Evolutionary conservation across 192 early-diverging fungal species (phyloP).

Genomic region (Linnemannia schmuckeri): DNA sequence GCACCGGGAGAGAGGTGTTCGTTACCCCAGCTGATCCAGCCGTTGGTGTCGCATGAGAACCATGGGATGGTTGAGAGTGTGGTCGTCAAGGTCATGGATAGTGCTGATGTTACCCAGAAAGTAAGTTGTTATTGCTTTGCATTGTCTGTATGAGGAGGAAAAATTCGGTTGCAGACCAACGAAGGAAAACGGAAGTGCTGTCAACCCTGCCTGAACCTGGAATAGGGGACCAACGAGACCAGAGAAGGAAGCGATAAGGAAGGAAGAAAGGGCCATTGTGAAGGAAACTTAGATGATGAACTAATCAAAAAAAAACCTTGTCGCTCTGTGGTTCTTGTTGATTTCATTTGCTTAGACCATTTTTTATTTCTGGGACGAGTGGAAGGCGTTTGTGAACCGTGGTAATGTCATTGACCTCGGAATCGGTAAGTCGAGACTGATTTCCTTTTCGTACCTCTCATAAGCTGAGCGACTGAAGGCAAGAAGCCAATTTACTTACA

Average conservation of each 20-base stretch:
- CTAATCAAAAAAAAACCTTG: neutral
- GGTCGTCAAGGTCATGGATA: conserved; percentile 45
- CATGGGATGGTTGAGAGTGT: conserved; percentile 44
- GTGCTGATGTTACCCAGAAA: conserved; percentile 43
- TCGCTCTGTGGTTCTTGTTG: neutral
- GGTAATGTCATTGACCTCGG: conserved; percentile 36
- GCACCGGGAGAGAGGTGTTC: conserved; percentile 37
- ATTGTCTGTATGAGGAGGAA: neutral
- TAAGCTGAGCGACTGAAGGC: neutral
- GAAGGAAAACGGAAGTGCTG: neutral
- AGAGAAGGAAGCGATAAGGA: neutral
- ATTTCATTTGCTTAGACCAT: conserved; percentile 16
- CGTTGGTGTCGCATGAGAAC: conserved; percentile 17
- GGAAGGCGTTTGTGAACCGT: conserved; percentile 35
- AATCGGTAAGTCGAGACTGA: neutral
- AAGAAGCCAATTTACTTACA: neutral
- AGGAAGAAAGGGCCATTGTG: neutral
- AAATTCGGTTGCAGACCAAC: no score
- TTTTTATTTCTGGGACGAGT: conserved; percentile 52
- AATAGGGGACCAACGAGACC: neutral
- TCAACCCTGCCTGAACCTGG: neutral
- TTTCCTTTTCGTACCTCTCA: neutral
- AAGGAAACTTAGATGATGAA: neutral
- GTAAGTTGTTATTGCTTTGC: neutral
- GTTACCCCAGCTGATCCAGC: conserved; percentile 33